phyloP scores from a whole-genome alignment of 805 yeast species.

The Lipomyces orientalis region DNA sequence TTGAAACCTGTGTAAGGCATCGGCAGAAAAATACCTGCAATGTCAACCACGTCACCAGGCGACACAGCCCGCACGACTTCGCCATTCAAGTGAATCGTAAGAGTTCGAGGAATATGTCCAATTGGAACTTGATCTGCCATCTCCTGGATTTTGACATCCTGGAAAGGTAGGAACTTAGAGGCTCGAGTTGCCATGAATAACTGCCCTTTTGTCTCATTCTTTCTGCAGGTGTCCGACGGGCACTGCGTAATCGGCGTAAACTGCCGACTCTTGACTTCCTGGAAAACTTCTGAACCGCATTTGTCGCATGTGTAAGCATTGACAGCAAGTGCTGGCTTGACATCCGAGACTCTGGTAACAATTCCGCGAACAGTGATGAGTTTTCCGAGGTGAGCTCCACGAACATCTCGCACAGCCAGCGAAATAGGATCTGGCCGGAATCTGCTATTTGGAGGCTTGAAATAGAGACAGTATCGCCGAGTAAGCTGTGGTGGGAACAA shows the following conservation, averaged over 20 bases:
- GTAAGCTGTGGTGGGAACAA: conserved; percentile 85
- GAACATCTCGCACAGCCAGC: conserved; percentile 86
- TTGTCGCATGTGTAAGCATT: conserved; percentile 97
- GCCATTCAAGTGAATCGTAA: conserved; percentile 89
- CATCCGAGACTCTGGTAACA: conserved; percentile 94
- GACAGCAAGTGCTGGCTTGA: conserved; percentile 87
- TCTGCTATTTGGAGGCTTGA: conserved; percentile 71
- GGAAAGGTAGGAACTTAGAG: conserved; percentile 92
- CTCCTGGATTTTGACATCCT: conserved; percentile 94
- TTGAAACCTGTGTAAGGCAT: conserved; percentile 94
- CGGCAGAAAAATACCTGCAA: conserved; percentile 91
- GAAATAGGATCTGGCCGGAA: conserved; percentile 52
- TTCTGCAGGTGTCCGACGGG: conserved; percentile 76
- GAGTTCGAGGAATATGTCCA: conserved; percentile 92
- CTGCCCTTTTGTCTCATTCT: conserved; percentile 85
- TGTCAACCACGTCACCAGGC: conserved; percentile 95
- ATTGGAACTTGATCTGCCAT: conserved; percentile 95
- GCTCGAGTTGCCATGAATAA: conserved; percentile 93
- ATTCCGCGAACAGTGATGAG: conserved; percentile 91
- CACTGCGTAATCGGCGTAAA: conserved; percentile 91
- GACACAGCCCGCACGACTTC: conserved; percentile 81
- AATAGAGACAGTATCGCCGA: conserved; percentile 84
- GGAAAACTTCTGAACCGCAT: conserved; percentile 96
- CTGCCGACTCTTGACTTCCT: conserved; percentile 83
- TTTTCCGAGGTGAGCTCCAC: conserved; percentile 82